Base-by-base conservation (phyloP, 2,329 filamentous ascomycete genomes). In the Chrysoporthe puriensis region DNA sequence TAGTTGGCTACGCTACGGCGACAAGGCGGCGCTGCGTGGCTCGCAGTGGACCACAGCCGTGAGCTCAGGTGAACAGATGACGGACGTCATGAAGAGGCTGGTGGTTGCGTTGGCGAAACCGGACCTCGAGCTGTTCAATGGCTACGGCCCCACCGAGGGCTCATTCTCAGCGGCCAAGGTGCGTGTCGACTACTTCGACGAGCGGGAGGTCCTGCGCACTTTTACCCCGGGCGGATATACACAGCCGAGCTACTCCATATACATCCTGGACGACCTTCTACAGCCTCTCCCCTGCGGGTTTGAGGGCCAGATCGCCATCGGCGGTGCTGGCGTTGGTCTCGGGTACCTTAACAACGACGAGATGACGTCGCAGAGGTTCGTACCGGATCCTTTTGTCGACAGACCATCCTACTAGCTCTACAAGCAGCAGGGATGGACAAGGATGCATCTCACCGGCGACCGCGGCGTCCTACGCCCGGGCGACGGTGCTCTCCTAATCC, bases 361-460 rank as follows among this genome's bases (percentile, higher is more conserved):
- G 9, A 59, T 64, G 6, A 42, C 16, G 16, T 2, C 4, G 11
- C 4, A 14, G 16, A 26, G 50, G 16, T n/a, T 16, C 64, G 16
- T 63, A 52, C n/a, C 67, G 21, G 48, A 44, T 26, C 4, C n/a
- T 5, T 59, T 40, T 16, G 34, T 21, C 26, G 26, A 26, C 26
- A 26, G 26, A 26, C 26, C 26, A 26, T 26, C 26, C 26, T 2
- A 26, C 26, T 2, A 26, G 26, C 26, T 26, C 26, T 26, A 26
- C 26, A 26, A 26, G 26, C 26, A 26, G 11, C 26, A 32, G 3
- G 63, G 56, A 2, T 75, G 73, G 73, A 74, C 66, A 0, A 71
- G 48, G 2, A 74, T 81, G 62, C 80, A 82, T 69, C 76, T 75
- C 26, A 83, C 81, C 0, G 81, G 82, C 1, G 81, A 84, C 67